Conservation (phyloP, 1,139 yeast genomes). For the Nematodospora anomalae region DNA sequence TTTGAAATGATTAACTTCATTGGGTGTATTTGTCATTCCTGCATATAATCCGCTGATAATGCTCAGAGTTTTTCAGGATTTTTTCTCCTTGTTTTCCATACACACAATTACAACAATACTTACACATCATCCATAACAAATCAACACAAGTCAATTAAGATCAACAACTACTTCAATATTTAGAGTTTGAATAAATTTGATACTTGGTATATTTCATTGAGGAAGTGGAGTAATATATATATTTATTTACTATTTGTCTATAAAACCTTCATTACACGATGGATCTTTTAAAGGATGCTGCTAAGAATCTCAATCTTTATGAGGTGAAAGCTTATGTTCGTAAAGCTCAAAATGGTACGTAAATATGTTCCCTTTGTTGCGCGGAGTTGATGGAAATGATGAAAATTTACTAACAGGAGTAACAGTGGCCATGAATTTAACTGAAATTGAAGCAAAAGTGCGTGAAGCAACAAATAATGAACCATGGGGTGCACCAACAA, state of each 20-base stretch:
- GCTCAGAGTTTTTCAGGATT: too few species aligned
- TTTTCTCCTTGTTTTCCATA: neutral
- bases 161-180: too few species aligned
- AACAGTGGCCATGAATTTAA: slow-evolving; percentile 78
- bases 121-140: neutral
- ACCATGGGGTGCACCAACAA: slow-evolving; percentile 98
- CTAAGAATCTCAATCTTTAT: slow-evolving; percentile 82
- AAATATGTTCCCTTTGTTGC: too few species aligned
- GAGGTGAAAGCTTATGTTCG: slow-evolving; percentile 98
- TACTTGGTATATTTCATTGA: too few species aligned
- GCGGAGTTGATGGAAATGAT: too few species aligned
- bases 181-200: too few species aligned
- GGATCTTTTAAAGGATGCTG: slow-evolving; percentile 70
- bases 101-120: neutral
- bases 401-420: slow-evolving; percentile 1
- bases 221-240: too few species aligned
- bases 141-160: too few species aligned
- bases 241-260: too few species aligned
- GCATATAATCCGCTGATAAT: neutral
- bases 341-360: slow-evolving; percentile 87
- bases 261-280: too few species aligned
- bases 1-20: too few species aligned
- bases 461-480: slow-evolving; percentile 98
- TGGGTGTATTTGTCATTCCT: too few species aligned
- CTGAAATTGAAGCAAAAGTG: slow-evolving; percentile 94